Evolutionary conservation across 2,329 filamentous ascomycete genomes (phyloP).

Genomic region (Zymoseptoria ardabiliae): DNA sequence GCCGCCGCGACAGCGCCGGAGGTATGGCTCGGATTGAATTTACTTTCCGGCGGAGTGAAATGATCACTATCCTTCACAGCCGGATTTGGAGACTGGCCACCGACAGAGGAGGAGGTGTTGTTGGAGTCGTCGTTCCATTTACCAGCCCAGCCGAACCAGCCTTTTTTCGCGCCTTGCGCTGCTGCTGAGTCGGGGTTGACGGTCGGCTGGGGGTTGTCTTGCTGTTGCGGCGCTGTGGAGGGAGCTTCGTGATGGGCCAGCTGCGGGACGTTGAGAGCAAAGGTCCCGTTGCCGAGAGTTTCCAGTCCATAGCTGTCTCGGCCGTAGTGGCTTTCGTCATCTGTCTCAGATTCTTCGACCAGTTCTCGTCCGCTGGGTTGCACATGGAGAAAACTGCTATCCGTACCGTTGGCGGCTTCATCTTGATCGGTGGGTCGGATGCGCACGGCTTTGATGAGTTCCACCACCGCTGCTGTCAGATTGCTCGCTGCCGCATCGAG

Average conservation of each 20-base stretch:
- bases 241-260: neutral
- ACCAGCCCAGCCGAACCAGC: constrained; percentile 21
- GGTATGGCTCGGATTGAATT: neutral
- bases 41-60: neutral
- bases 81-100: neutral
- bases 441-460: constrained; percentile 76
- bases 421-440: constrained; percentile 47
- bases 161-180: constrained; percentile 3
- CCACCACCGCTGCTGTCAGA: constrained; percentile 75
- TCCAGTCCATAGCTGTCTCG: constrained; percentile 4
- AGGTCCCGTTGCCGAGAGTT: constrained; percentile 9
- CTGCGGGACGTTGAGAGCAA: constrained; percentile 2
- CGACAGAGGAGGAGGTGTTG: neutral
- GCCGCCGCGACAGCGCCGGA: neutral
- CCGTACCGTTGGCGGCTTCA: constrained; percentile 1
- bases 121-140: constrained; percentile 13
- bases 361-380: constrained; percentile 16
- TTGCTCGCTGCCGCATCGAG: constrained; percentile 91
- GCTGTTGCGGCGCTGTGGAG: neutral
- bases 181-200: neutral
- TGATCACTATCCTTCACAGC: neutral
- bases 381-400: neutral
- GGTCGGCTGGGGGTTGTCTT: neutral
- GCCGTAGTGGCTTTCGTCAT: constrained; percentile 11
- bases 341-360: constrained; percentile 19